Evolutionary conservation across 2,329 filamentous ascomycete species (phyloP), one percentile per base, ranked within the genome.

Genomic region (Cladosporium austrohemisphaericum): DNA sequence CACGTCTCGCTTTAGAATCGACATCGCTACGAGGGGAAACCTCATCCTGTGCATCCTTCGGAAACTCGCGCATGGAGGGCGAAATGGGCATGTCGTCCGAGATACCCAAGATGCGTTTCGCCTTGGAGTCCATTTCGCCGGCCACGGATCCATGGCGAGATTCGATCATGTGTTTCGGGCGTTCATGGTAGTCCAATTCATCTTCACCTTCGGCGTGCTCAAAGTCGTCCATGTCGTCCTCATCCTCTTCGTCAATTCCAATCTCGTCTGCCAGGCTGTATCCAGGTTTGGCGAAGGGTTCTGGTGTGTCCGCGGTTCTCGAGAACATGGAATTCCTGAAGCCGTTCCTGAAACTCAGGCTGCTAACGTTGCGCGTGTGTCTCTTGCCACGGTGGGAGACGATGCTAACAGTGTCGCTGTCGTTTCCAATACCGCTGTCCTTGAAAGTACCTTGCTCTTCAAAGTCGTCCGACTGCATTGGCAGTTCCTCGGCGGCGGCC

Each of bases 211-310:
- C 78, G 55, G 91, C 84, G 28, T 86, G 85, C 54, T 86, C 71
- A 37, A 69, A 55, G 4, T 73, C 71, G 19, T 65, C 64, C 4
- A 59, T 74, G 48, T 81, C 79, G 35, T 80, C 76, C 29, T 73
- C 72, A 45, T 73, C 58, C 19, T 72, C 66, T 54, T 75, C 74
- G 50, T 91, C 88, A 54, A 95, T 86, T 54, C 88, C 84, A 48
- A 98, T 77, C 70, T 98, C 93, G 59, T 97, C 91, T 1, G 93
- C 93, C 32, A 98, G 76, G 54, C 86, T 95, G 52, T 89, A 69
- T 1, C 85, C 86, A 58, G 78, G 79, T 41, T 74, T 72, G 75
- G 76, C 84, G 77, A 66, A 85, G 75, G 73, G 71, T n/a, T 65
- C 63, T 10, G 50, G 50, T 58, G 65, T 59, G 10, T 48, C 66